These are phyloP conservation scores for Penicillium sp. DNA, from an alignment of 2,329 filamentous ascomycete species.

Conservation along the genomic window DNA sequence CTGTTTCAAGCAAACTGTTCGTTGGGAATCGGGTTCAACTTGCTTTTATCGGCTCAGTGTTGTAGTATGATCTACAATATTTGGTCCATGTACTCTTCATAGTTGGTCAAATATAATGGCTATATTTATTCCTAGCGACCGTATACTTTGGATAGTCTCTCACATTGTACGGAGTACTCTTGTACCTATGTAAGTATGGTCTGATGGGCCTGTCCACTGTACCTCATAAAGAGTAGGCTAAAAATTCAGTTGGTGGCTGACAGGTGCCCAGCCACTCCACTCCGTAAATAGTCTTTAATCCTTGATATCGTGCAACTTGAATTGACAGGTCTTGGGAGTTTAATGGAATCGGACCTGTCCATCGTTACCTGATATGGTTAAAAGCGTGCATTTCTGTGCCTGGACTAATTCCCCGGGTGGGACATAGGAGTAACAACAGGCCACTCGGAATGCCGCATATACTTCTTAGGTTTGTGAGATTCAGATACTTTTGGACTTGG, in stretches of 20 bases:
- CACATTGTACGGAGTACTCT: not conserved
- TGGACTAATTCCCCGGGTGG: conserved; percentile 10
- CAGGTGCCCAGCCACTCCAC: too few relatives aligned
- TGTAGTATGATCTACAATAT: not conserved
- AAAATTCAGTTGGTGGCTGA: not conserved
- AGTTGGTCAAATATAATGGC: not conserved
- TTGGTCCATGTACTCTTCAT: not conserved
- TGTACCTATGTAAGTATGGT: not conserved
- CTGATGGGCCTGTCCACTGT: not conserved
- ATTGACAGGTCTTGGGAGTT: conserved; percentile 10
- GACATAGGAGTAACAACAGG: conserved; percentile 2
- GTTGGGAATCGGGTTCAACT: not conserved
- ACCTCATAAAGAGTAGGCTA: not conserved
- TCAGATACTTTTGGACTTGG: not conserved
- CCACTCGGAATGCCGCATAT: conserved; percentile 10
- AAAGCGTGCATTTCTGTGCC: conserved; percentile 6
- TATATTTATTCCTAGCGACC: not conserved
- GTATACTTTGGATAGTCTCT: not conserved
- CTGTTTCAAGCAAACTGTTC: not conserved
- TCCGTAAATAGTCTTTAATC: not conserved
- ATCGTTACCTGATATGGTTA: conserved; percentile 11
- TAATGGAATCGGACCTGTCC: not conserved
- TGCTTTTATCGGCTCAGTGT: not conserved
- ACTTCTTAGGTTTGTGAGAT: not conserved
- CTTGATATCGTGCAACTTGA: not conserved